Percentiles rank a stretch among this genome's conserved stretches.
Evolutionary conservation across 257 asterid genomes (phyloP).

Genomic region (Plantago elongata): DNA sequence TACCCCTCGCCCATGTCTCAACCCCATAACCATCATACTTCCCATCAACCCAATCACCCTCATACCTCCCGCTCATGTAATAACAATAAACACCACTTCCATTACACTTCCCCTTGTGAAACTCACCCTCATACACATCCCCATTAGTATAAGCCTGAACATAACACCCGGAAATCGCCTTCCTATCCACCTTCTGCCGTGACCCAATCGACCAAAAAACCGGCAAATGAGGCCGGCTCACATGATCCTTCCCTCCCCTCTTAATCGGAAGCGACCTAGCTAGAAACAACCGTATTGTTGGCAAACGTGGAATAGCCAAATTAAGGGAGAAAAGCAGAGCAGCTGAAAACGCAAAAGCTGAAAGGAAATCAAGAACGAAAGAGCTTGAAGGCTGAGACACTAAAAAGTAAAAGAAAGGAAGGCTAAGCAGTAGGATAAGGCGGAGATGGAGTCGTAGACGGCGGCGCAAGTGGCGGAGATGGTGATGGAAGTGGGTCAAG

Average conservation of each 20-base stretch:
- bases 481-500: slow-evolving; percentile 56
- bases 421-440: slow-evolving; percentile 57
- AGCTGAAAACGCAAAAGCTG: slow-evolving; percentile 84
- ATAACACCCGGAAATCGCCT: slow-evolving; percentile 59
- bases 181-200: slow-evolving; percentile 50
- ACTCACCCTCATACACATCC: slow-evolving; percentile 95
- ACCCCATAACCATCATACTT: slow-evolving; percentile 90
- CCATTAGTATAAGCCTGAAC: slow-evolving; percentile 88
- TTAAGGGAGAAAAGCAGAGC: slow-evolving; percentile 76
- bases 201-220: slow-evolving; percentile 94
- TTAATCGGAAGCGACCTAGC: slow-evolving; percentile 64
- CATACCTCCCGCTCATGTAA: slow-evolving; percentile 92
- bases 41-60: slow-evolving; percentile 91
- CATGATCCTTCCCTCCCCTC: slow-evolving; percentile 41
- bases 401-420: slow-evolving; percentile 73
- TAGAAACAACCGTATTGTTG: slow-evolving; percentile 65
- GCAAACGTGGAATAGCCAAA: slow-evolving; percentile 80
- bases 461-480: slow-evolving; percentile 64
- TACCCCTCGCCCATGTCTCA: slow-evolving; percentile 90
- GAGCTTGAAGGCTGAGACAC: slow-evolving; percentile 88
- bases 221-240: slow-evolving; percentile 49
- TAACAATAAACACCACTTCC: slow-evolving; percentile 96
- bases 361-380: slow-evolving; percentile 73
- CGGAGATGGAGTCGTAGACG: slow-evolving; percentile 72
- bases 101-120: slow-evolving; percentile 81